These are phyloP conservation scores for Aspergillus kassunensis DNA, from an alignment of 495 filamentous ascomycete species.

Conservation along the genomic window DNA sequence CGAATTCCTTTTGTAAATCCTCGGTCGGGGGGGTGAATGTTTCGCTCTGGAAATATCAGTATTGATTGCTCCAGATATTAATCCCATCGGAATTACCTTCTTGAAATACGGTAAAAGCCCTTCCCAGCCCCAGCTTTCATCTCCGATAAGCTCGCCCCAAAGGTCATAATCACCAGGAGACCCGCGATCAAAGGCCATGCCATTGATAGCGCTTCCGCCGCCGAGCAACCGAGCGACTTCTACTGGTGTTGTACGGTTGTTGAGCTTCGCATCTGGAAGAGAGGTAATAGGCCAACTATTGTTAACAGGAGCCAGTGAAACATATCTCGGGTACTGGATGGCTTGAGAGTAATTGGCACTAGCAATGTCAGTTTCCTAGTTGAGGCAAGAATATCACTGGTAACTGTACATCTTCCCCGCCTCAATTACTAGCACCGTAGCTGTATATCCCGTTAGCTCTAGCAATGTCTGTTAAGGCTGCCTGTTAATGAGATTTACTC, in stretches of 20 bases:
- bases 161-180: conserved; percentile 7
- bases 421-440: conserved; percentile 1
- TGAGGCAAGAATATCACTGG: too few relatives aligned
- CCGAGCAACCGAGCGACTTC: conserved; percentile 51
- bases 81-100: background rate
- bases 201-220: conserved; percentile 53
- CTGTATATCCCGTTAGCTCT: background rate
- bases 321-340: background rate
- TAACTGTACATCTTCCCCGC: conserved; percentile 1
- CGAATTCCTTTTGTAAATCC: background rate
- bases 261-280: background rate
- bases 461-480: too few relatives aligned
- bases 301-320: background rate
- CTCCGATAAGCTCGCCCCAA: conserved; percentile 2
- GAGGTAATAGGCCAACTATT: conserved; percentile 3
- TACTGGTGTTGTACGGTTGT: conserved; percentile 17
- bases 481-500: background rate
- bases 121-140: background rate
- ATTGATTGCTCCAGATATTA: background rate
- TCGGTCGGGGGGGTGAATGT: background rate
- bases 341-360: conserved; percentile 1
- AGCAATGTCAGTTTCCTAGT: too few relatives aligned
- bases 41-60: background rate
- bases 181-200: conserved; percentile 16
- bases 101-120: conserved; percentile 6